A percentile compares a stretch with the other conserved stretches of the same genome.
Evolutionary conservation across 2,329 filamentous ascomycete species (phyloP).

Genomic region (Graphiopsis chlorocephala): DNA sequence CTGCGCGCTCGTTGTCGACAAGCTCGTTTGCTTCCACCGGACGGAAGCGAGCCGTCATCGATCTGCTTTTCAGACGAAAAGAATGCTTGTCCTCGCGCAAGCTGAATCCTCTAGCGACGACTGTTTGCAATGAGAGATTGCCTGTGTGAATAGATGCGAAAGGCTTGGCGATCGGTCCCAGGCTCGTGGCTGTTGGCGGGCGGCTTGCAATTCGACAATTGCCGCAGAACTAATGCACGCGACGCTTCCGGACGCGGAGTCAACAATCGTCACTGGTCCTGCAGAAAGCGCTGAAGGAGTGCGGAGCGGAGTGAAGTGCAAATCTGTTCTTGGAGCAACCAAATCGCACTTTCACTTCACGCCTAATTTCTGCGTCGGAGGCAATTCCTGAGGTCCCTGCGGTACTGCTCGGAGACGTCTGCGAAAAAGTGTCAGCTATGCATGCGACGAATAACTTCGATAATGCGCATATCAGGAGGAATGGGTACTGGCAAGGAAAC

Average conservation of each 20-base stretch:
- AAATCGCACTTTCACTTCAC: conserved; percentile 10
- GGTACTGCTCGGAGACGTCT: not conserved
- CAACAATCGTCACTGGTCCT: not conserved
- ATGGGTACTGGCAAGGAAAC: not conserved
- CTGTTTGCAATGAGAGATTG: not conserved
- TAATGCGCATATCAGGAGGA: not conserved
- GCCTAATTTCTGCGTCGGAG: not conserved
- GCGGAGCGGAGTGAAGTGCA: not conserved
- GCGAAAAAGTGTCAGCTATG: not conserved
- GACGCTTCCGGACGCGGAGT: conserved; percentile 3
- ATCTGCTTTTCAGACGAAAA: not conserved
- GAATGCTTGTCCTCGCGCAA: not conserved
- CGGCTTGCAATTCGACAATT: conserved; percentile 8
- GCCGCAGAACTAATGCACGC: conserved; percentile 14
- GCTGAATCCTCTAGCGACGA: not conserved
- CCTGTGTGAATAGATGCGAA: not conserved
- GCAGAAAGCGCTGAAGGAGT: conserved; percentile 1
- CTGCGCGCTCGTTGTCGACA: conserved; percentile 4
- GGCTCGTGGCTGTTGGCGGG: conserved; percentile 8
- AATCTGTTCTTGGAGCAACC: not conserved
- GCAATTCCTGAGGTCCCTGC: not conserved
- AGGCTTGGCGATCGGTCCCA: conserved; percentile 8
- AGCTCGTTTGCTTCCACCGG: not conserved
- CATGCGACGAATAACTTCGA: not conserved
- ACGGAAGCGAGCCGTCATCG: conserved; percentile 11